Conservation (phyloP, 1,284 basidiomycete genomes). For the Kalmanozyma brasiliensis region DNA sequence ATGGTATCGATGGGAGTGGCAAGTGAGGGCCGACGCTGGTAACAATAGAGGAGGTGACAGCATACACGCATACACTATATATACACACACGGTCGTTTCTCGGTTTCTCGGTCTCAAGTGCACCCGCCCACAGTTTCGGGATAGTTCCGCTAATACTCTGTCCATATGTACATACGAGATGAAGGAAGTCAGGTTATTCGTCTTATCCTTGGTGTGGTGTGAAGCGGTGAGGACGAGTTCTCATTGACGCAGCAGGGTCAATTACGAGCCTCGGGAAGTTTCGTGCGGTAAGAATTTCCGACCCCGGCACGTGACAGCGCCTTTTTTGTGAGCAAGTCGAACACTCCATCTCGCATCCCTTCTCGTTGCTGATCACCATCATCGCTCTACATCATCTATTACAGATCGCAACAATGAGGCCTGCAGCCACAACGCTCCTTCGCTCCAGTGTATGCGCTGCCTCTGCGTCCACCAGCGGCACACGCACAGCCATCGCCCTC, state of each 20-base stretch:
- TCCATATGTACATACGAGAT: conserved; percentile 3
- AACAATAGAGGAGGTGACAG: too few relatives aligned
- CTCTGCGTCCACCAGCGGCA: conserved; percentile 1
- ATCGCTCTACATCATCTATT: conserved; percentile 2
- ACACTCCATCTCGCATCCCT: too few relatives aligned
- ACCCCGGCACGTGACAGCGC: too few relatives aligned
- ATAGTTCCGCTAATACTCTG: neutral
- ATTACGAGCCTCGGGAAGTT: too few relatives aligned
- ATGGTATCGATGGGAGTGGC: conserved; percentile 40
- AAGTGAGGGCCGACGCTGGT: conserved; percentile 11
- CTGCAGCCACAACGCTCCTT: conserved; percentile 1
- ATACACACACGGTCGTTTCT: neutral
- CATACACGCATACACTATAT: neutral
- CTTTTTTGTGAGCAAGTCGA: too few relatives aligned
- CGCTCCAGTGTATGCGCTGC: neutral
- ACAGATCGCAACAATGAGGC: conserved; percentile 4
- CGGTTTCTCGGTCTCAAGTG: neutral
- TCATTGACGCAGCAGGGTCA: too few relatives aligned
- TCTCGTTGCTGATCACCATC: conserved; percentile 1
- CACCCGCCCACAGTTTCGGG: too few relatives aligned
- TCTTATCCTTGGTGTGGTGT: too few relatives aligned
- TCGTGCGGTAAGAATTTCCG: conserved; percentile 9
- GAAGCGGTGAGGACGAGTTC: too few relatives aligned
- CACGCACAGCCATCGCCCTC: neutral
- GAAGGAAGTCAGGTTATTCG: neutral